phyloP scores from a whole-genome alignment of 2,329 filamentous ascomycete species.

The Lasiodiplodia sp. region DNA sequence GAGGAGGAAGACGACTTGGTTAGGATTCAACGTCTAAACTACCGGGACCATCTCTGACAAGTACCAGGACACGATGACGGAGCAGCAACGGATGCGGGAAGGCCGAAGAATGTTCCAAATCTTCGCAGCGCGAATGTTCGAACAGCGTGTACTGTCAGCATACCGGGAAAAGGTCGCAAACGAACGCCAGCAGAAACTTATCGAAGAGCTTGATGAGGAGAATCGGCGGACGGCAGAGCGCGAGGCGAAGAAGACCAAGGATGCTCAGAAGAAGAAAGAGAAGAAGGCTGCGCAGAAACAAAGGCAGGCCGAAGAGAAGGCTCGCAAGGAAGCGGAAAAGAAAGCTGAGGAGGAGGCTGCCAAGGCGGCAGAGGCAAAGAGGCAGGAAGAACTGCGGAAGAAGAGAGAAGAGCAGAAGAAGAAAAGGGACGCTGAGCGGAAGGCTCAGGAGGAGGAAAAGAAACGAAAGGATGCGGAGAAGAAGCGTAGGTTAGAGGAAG shows the following conservation, averaged over 20 bases:
- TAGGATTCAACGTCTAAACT: conserved; percentile 41
- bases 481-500: conserved; percentile 78
- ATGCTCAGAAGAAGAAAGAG: conserved; percentile 94
- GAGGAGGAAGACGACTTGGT: conserved; percentile 69
- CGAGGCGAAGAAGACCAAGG: conserved; percentile 91
- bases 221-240: conserved; percentile 76
- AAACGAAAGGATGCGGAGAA: conserved; percentile 85
- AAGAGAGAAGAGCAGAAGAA: conserved; percentile 90
- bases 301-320: conserved; percentile 88
- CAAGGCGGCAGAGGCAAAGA: conserved; percentile 78
- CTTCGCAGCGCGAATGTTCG: conserved; percentile 98
- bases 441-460: conserved; percentile 88
- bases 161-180: conserved; percentile 96
- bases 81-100: conserved; percentile 99
- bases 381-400: conserved; percentile 78
- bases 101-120: conserved; percentile 99
- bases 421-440: conserved; percentile 90
- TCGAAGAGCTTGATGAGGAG: conserved; percentile 92
- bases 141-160: conserved; percentile 94
- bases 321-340: conserved; percentile 85
- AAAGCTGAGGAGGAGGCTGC: conserved; percentile 83
- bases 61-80: conserved; percentile 88
- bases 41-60: conserved; percentile 43
- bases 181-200: conserved; percentile 87
- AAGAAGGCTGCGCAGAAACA: conserved; percentile 90